These are phyloP conservation scores for Ustilago hordei DNA, from an alignment of 1,284 basidiomycete genomes.

Conservation along the genomic window DNA sequence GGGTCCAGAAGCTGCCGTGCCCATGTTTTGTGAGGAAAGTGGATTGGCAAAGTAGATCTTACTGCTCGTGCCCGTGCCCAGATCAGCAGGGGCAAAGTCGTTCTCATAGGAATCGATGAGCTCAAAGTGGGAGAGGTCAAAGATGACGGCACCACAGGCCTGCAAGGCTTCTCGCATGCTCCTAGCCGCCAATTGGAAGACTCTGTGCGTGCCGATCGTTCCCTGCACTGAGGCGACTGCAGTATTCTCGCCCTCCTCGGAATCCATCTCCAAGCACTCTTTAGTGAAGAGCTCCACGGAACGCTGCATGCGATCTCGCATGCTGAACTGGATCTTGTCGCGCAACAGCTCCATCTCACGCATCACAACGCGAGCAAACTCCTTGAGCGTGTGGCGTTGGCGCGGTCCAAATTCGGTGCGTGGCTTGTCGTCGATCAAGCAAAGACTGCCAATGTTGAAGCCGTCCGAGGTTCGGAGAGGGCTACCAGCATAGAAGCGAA, in stretches of 20 bases:
- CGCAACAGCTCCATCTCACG: constrained; percentile 94
- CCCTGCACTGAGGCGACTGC: constrained; percentile 30
- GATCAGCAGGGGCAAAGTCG: constrained; percentile 70
- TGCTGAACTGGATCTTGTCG: constrained; percentile 91
- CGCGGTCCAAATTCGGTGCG: constrained; percentile 86
- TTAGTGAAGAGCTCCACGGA: constrained; percentile 96
- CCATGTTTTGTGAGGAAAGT: constrained; percentile 21
- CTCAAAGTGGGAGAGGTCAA: constrained; percentile 92
- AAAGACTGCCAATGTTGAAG: constrained; percentile 87
- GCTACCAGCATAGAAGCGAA: constrained; percentile 91
- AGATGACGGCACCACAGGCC: constrained; percentile 87
- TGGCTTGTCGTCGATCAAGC: constrained; percentile 86
- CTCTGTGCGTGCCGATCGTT: constrained; percentile 37
- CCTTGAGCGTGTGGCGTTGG: constrained; percentile 89
- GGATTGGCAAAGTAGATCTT: constrained; percentile 64
- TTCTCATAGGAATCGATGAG: constrained; percentile 80
- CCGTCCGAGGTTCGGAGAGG: constrained; percentile 89
- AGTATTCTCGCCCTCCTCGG: constrained; percentile 52
- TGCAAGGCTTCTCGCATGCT: constrained; percentile 89
- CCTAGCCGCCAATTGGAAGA: constrained; percentile 77
- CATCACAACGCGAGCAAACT: constrained; percentile 91
- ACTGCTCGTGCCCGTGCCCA: constrained; percentile 60
- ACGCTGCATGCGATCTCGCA: constrained; percentile 88
- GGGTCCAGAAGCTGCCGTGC: constrained; percentile 20
- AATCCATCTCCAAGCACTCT: constrained; percentile 92